Evolutionary conservation across 2,329 filamentous ascomycete genomes (phyloP).

Genomic region (Epichloe hybrida): DNA sequence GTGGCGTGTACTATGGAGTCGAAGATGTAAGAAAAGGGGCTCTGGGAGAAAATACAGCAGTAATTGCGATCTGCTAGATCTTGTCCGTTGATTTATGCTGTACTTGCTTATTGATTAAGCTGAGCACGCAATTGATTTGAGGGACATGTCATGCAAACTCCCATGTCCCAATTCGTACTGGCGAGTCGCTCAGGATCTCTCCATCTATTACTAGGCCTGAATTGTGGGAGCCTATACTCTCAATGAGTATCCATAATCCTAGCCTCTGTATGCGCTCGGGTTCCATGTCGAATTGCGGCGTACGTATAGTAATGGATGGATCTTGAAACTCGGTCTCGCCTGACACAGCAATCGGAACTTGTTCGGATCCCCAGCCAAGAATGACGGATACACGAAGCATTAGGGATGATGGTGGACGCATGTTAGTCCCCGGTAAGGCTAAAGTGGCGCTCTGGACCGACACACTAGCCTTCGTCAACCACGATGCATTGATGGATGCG

Average conservation of each 20-base stretch:
- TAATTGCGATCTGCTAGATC: neutral
- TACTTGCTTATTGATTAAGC: neutral
- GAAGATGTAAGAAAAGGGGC: neutral
- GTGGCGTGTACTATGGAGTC: neutral
- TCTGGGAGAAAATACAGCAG: neutral
- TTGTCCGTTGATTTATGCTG: neutral
- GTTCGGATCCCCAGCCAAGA: constrained; percentile 56
- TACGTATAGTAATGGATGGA: constrained; percentile 49
- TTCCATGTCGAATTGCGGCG: constrained; percentile 60
- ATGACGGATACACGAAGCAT: constrained; percentile 60
- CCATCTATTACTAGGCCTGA: constrained; percentile 32
- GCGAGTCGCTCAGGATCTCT: constrained; percentile 37
- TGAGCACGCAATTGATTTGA: neutral
- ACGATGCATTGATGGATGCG: constrained; percentile 24
- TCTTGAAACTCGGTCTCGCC: constrained; percentile 66
- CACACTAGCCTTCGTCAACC: constrained; percentile 43
- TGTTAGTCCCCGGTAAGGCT: constrained; percentile 10
- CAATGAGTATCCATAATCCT: constrained; percentile 68
- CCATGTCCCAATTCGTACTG: constrained; percentile 30
- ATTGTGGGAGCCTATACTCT: constrained; percentile 52
- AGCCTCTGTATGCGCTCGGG: constrained; percentile 41
- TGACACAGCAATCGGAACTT: constrained; percentile 49
- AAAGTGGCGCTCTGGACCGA: constrained; percentile 18
- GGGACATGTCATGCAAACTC: constrained; percentile 11
- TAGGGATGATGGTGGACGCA: constrained; percentile 30